Evolutionary conservation across 2,329 filamentous ascomycete species (phyloP), one percentile per base, ranked within the genome.

Genomic region (Trichophyton schoenleinii): DNA sequence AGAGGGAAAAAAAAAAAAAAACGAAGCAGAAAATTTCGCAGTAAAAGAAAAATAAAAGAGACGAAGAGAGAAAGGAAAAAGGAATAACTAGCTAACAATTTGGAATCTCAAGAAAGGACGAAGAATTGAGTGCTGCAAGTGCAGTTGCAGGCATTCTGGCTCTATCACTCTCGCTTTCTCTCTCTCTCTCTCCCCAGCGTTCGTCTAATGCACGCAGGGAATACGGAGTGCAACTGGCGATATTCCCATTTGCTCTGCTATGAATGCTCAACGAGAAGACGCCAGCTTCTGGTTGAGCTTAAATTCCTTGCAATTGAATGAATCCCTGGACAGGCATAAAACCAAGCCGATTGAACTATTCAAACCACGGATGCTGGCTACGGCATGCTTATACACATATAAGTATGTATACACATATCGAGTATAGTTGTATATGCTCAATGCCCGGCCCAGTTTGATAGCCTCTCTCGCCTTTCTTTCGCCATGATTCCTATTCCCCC

Each of bases 61-160:
- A 22, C 22, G 41, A 44, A 18, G 41, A 44, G 5, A 6, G 6
- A 18, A 4, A 44, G 8, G 8, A 44, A 44, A 44, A 15, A 44
- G n/a, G 6, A 44, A 18, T 7, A n/a, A 44, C 34, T 38, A 13
- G 11, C 8, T 38, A 44, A 44, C 41, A 2, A 28, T 11, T 28
- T 52, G 22, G 22, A 18, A 52, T 20, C 20, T 38, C 34, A 38
- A 13, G 22, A 20, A 49, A 52, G 46, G 22, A 52, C 13, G 13
- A 53, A 22, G 28, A 53, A 53, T 53, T 53, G 49, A 34, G 49
- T 53, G 49, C 49, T 53, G 49, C 49, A 22, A 53, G 22, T 53
- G 49, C 49, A 53, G 22, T 53, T 53, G 49, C 49, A 53, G 49
- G 49, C 49, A 53, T 53, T 25, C n/a, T n/a, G n/a, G 6, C 2